Conservation (phyloP, 768 basidiomycete genomes). For the Boletales sp. region DNA sequence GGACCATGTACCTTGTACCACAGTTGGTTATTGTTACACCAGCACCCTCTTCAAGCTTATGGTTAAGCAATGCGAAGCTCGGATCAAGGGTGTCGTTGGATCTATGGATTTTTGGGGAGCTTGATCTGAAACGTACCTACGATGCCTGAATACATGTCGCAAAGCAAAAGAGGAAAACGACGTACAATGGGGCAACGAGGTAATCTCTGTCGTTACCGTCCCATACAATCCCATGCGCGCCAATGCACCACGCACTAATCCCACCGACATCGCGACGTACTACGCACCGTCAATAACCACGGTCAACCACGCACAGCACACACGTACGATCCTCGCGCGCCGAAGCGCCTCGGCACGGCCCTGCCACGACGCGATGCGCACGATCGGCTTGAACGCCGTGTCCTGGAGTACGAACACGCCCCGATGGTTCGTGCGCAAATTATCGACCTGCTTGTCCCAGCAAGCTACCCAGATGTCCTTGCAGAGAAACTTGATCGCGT, state of each 20-base stretch:
- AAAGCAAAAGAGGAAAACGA: neutral
- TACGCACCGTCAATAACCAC: constrained; percentile 23
- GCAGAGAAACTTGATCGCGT: constrained; percentile 92
- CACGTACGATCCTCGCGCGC: constrained; percentile 66
- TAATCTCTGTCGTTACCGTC: constrained; percentile 75
- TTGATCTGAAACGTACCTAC: too few species aligned
- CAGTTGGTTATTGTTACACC: too few species aligned
- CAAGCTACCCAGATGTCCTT: constrained; percentile 92
- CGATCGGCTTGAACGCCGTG: constrained; percentile 82
- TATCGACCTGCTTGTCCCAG: constrained; percentile 96
- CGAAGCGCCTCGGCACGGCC: constrained; percentile 70
- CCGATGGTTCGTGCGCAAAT: constrained; percentile 93
- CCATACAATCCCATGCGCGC: constrained; percentile 72
- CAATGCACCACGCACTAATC: constrained; percentile 82
- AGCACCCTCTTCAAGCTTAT: too few species aligned
- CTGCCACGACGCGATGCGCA: constrained; percentile 77
- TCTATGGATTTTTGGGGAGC: too few species aligned
- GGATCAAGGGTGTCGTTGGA: too few species aligned
- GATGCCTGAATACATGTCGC: too few species aligned
- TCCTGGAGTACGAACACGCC: constrained; percentile 94
- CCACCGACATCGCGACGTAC: constrained; percentile 81
- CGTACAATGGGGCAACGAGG: constrained; percentile 82
- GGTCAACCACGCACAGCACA: neutral
- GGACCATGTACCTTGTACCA: too few species aligned
- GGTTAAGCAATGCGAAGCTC: too few species aligned